Conservation (phyloP, 2,329 filamentous ascomycete species). For the Exophiala alcalophila region DNA sequence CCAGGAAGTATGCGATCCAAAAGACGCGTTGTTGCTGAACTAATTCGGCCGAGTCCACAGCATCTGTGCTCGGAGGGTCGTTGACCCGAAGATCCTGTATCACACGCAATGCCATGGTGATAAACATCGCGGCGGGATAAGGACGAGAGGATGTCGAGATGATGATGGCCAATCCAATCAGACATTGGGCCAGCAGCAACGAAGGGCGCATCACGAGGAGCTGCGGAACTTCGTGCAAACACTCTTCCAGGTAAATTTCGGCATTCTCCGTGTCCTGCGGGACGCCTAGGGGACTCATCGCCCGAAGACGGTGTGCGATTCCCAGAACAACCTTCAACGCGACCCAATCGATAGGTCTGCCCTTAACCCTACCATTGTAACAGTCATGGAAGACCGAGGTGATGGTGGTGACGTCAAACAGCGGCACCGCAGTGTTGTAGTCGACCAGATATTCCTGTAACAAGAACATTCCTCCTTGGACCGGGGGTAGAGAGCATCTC, state of each 20-base stretch:
- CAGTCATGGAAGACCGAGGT: slow-evolving; percentile 94
- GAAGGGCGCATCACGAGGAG: slow-evolving; percentile 93
- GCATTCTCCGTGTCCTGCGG: slow-evolving; percentile 89
- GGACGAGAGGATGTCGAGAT: slow-evolving; percentile 95
- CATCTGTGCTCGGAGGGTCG: slow-evolving; percentile 52
- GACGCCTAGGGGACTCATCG: slow-evolving; percentile 92
- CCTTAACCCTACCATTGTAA: slow-evolving; percentile 86
- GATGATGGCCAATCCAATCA: slow-evolving; percentile 88
- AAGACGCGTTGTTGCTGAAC: slow-evolving; percentile 79
- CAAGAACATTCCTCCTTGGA: slow-evolving; percentile 80
- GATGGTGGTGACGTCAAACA: slow-evolving; percentile 96
- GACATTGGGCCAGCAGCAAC: slow-evolving; percentile 87
- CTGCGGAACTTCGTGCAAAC: slow-evolving; percentile 87
- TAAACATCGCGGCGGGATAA: slow-evolving; percentile 84
- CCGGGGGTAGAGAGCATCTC: slow-evolving; percentile 63
- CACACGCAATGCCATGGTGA: slow-evolving; percentile 82
- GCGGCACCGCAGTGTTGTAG: slow-evolving; percentile 96
- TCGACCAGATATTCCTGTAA: slow-evolving; percentile 94
- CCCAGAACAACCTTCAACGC: slow-evolving; percentile 89
- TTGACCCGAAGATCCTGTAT: slow-evolving; percentile 42
- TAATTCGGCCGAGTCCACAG: slow-evolving; percentile 86
- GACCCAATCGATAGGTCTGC: slow-evolving; percentile 96
- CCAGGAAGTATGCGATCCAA: slow-evolving; percentile 71
- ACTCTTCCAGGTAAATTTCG: slow-evolving; percentile 94
- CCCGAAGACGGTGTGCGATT: slow-evolving; percentile 82